Percentiles rank a stretch among this genome's conserved stretches.
phyloP scores from a whole-genome alignment of 495 filamentous ascomycete genomes.

The Podospora comata region DNA sequence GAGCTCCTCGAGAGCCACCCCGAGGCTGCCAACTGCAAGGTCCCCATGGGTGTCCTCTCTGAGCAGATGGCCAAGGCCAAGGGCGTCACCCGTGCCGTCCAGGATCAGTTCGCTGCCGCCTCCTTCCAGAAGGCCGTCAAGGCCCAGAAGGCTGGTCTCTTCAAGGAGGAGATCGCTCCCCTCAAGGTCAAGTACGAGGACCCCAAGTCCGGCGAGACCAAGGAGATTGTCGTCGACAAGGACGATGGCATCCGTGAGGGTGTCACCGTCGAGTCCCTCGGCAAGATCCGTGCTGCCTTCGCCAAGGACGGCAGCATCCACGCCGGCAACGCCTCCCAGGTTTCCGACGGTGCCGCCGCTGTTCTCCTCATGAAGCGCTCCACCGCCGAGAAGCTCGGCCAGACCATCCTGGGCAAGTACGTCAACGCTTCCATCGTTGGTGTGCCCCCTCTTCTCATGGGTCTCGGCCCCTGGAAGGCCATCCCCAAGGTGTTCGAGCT shows the following conservation, averaged over 20 bases:
- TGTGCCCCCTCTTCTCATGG: slow-evolving; percentile 92
- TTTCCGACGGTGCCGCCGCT: slow-evolving; percentile 92
- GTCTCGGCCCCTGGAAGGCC: slow-evolving; percentile 90
- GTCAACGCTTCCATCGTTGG: slow-evolving; percentile 81
- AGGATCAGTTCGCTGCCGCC: slow-evolving; percentile 85
- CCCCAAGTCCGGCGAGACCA: slow-evolving; percentile 85
- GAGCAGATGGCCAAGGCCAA: slow-evolving; percentile 92
- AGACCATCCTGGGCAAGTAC: slow-evolving; percentile 84
- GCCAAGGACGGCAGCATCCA: slow-evolving; percentile 88
- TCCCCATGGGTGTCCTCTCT: slow-evolving; percentile 92
- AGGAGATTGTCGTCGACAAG: slow-evolving; percentile 74
- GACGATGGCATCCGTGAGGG: slow-evolving; percentile 87
- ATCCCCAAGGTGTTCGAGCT: slow-evolving; percentile 89
- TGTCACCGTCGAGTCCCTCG: slow-evolving; percentile 79
- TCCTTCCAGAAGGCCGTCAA: slow-evolving; percentile 86
- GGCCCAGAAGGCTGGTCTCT: slow-evolving; percentile 85
- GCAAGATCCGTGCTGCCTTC: slow-evolving; percentile 89
- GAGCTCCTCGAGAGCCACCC: slow-evolving; percentile 81
- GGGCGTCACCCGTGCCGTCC: slow-evolving; percentile 63
- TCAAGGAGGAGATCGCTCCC: slow-evolving; percentile 89
- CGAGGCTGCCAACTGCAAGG: slow-evolving; percentile 92
- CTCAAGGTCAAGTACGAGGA: slow-evolving; percentile 79
- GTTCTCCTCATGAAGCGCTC: slow-evolving; percentile 94
- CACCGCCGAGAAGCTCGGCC: slow-evolving; percentile 82
- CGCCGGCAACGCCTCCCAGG: slow-evolving; percentile 92